phyloP scores from a whole-genome alignment of 352 stramenopile species.

The Pythium insidiosum region DNA sequence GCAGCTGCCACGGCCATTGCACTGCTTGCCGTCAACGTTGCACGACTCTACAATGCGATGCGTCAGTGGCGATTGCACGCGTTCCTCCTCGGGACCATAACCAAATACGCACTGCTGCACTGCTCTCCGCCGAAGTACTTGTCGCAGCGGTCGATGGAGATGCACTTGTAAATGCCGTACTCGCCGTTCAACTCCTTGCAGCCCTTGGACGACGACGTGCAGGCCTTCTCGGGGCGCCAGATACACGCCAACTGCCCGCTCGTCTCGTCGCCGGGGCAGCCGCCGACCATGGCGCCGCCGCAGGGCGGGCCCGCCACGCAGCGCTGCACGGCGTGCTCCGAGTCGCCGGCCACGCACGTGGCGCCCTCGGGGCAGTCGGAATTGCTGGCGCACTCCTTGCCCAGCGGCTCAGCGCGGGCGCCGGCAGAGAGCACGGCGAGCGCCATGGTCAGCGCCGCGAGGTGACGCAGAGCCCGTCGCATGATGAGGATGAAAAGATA shows the following conservation, averaged over 20 bases:
- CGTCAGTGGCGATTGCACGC: too few relatives aligned
- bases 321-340: constrained; percentile 41
- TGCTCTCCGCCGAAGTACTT: constrained; percentile 40
- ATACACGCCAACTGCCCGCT: constrained; percentile 72
- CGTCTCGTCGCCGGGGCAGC: constrained; percentile 43
- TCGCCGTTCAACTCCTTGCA: constrained; percentile 22
- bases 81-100: background rate
- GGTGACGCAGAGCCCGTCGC: too few relatives aligned
- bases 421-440: background rate
- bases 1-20: constrained; percentile 62
- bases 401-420: constrained; percentile 16
- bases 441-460: constrained; percentile 6
- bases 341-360: constrained; percentile 71
- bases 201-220: constrained; percentile 3
- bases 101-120: constrained; percentile 41
- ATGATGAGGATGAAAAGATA: too few relatives aligned
- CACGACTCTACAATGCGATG: constrained; percentile 20
- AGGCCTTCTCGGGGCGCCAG: constrained; percentile 24
- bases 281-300: constrained; percentile 32
- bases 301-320: constrained; percentile 58
- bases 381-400: constrained; percentile 49
- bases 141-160: constrained; percentile 70
- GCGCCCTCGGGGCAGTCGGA: constrained; percentile 51
- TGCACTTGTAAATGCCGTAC: constrained; percentile 71
- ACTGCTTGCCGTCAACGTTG: constrained; percentile 38